Evolutionary conservation across 106 monocot species (phyloP), one percentile per base, ranked within the genome.

Genomic region (Apostasia shenzhenica): DNA sequence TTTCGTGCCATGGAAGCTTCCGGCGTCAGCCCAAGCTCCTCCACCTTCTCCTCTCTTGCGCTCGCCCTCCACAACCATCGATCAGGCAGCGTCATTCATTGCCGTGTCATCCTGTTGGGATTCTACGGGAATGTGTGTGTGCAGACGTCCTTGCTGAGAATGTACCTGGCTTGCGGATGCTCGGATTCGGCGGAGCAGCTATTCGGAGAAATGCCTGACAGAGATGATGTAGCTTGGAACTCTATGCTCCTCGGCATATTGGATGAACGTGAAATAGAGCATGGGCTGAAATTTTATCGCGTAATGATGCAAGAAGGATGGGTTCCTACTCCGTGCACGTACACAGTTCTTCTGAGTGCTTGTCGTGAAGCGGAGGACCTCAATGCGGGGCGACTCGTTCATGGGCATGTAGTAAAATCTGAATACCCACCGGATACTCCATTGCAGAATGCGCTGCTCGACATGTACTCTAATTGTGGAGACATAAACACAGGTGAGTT

Each of bases 221-320:
- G 73, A 68, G 95, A 95, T 59, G 61, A 49, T 26, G 70, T 95
- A 51, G 74, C 91, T 66, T 95, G 91, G 86, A 95, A 92, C 52
- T 75, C 80, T 13, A 75, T 84, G 5, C 86, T 91, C 39, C 56
- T 70, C 45, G 66, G 86, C 45, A 57, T 73, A 61, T 57, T 82
- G 67, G 81, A 74, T 54, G 73, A 72, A 9, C 64, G 70, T 2
- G 48, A 48, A 5, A 40, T 71, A 12, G 44, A 52, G 38, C 60
- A 38, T 5, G 88, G 76, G 3, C 61, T 88, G 47, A 4, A 40
- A 38, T 48, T 84, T 0, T 79, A 77, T 48, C 45, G 12, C 26
- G 37, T 12, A 1, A 84, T 88, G 84, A 48, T 72, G 67, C 73
- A 52, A 56, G 59, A 12, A 44, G 79, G 76, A 53, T 53, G 72